Percentiles rank a stretch among this genome's conserved stretches.
Evolutionary conservation across 2,329 filamentous ascomycete genomes (phyloP).

Genomic region (Paramyrothecium roridum): DNA sequence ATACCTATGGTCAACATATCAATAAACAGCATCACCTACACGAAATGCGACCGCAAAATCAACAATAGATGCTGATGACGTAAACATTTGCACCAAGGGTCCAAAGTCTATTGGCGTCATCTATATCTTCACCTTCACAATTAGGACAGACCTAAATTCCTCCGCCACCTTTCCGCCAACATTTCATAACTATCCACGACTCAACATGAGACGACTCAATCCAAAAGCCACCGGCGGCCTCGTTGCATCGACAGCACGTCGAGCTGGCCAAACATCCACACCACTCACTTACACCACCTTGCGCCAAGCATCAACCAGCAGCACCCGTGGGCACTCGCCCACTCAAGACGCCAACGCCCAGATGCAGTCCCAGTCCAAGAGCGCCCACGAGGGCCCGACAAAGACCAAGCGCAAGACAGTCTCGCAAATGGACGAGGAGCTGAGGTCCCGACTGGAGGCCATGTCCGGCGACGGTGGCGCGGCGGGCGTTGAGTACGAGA

Average conservation of each 20-base stretch:
- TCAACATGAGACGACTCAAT: not conserved
- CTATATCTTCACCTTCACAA: not conserved
- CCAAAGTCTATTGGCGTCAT: not conserved
- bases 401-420: slow-evolving; percentile 46
- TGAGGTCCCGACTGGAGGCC: slow-evolving; percentile 62
- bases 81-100: not conserved
- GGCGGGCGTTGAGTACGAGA: slow-evolving; percentile 71
- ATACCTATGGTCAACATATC: too few relatives aligned
- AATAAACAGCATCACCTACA: too few relatives aligned
- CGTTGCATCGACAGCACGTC: not conserved
- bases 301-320: not conserved
- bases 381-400: not conserved
- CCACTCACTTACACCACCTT: not conserved
- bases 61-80: not conserved
- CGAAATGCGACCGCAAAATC: too few relatives aligned
- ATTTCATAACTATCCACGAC: not conserved
- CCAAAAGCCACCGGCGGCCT: not conserved
- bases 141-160: not conserved
- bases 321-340: not conserved
- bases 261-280: not conserved
- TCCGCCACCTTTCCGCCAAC: not conserved
- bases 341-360: slow-evolving; percentile 5
- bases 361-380: not conserved
- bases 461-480: slow-evolving; percentile 68
- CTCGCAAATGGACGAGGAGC: slow-evolving; percentile 63